Base-by-base conservation (phyloP, 2,329 filamentous ascomycete species). In the Nannizzia gypsea region DNA sequence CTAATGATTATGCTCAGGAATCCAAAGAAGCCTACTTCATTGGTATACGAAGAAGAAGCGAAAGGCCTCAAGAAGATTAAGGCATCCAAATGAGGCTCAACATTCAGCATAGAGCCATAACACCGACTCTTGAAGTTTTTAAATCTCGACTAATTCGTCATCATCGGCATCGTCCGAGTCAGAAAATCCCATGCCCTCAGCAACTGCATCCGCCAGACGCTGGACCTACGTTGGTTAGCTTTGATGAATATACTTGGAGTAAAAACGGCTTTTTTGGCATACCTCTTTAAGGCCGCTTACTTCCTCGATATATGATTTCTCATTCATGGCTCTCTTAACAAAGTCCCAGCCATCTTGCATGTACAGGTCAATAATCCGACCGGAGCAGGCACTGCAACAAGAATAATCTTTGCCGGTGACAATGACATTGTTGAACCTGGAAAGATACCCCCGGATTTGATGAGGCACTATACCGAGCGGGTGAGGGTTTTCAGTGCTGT, bases 11-110 rank as follows among this genome's bases (percentile, higher is more conserved):
- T n/a, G 15, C 42, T 36, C 65, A 90, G 88, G 87, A 89, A 77
- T 91, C 88, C 0, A 89, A 84, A 70, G 93, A 97, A 72, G 81
- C 85, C 2, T 97, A 87, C 68, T 95, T 96, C 69, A 85, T 97
- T 54, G 90, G 85, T 0, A 71, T 96, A 61, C 78, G 80, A 62
- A 82, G 90, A 64, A 92, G 86, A 48, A 34, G 17, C 56, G 38
- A 48, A 31, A 56, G 34, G 26, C 1, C 5, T 3, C 15, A 54
- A 26, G 1, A 50, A 50, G 22, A 50, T 26, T 50, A 50, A 20
- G 11, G 3, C 11, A 15, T 28, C 20, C 9, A 9, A 24, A 5
- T 26, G 2, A n/a, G 36, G 34, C n/a, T 17, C n/a, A 34, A 17
- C n/a, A n/a, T n/a, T n/a, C n/a, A n/a, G n/a, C n/a, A n/a, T n/a